These are phyloP conservation scores for Pyricularia pennisetigena DNA, from an alignment of 2,329 filamentous ascomycete genomes.

Conservation along the genomic window DNA sequence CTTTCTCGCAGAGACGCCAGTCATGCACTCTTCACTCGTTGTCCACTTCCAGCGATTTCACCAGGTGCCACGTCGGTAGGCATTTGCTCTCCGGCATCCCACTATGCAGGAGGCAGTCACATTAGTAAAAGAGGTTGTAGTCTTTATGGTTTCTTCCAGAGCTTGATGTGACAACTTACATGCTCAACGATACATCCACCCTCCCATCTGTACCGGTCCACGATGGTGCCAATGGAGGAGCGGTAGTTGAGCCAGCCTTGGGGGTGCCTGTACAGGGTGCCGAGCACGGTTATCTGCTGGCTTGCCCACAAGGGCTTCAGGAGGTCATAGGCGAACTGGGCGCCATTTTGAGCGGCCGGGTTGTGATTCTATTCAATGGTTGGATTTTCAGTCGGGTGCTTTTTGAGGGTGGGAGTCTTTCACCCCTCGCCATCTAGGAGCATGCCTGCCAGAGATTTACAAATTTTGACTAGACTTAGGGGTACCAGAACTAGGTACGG, in stretches of 20 bases:
- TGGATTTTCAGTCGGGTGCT: neutral
- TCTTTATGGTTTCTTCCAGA: neutral
- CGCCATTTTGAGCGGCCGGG: conserved; percentile 12
- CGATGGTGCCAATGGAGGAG: conserved; percentile 12
- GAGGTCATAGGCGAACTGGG: conserved; percentile 13
- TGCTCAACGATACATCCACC: conserved; percentile 17
- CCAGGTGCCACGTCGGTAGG: neutral
- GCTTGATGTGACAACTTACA: conserved; percentile 8
- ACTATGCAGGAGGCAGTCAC: neutral
- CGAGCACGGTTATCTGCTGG: conserved; percentile 15
- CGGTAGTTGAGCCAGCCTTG: conserved; percentile 16
- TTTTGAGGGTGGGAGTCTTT: neutral
- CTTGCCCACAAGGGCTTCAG: conserved; percentile 15
- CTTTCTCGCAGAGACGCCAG: too few species aligned
- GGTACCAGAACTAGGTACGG: too few species aligned
- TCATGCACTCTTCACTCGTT: too few species aligned
- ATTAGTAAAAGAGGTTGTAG: neutral
- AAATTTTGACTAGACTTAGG: too few species aligned
- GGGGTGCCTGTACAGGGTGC: conserved; percentile 14
- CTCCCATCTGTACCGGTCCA: conserved; percentile 16
- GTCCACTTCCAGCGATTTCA: too few species aligned
- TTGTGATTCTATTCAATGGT: conserved; percentile 13
- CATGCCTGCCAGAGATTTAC: neutral
- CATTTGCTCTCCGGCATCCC: neutral
- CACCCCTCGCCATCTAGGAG: neutral